A percentile compares a stretch with the other conserved stretches of the same genome.
These are phyloP conservation scores for Vitis hybrid DNA, from an alignment of 177 flowering plant genomes.

Conservation along the genomic window DNA sequence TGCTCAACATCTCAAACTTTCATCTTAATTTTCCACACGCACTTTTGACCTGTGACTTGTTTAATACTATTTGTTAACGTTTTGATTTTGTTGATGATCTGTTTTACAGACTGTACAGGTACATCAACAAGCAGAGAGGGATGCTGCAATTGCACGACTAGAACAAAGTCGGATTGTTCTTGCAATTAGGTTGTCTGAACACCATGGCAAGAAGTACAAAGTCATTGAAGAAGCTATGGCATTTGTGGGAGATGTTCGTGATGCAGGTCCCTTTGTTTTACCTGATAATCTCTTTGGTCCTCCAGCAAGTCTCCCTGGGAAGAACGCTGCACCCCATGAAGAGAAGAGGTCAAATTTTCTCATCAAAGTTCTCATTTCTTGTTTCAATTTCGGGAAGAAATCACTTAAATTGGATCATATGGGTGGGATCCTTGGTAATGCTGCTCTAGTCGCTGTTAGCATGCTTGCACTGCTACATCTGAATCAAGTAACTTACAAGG, in stretches of 20 bases:
- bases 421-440: constrained; percentile 78
- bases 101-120: constrained; percentile 65
- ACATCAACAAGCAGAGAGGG: constrained; percentile 89
- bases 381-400: constrained; percentile 51
- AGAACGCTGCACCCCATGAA: constrained; percentile 23
- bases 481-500: constrained; percentile 47
- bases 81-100: background rate
- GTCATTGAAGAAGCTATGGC: constrained; percentile 90
- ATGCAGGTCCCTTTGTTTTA: constrained; percentile 45
- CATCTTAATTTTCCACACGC: no score
- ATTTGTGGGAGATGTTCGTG: constrained; percentile 77
- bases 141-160: constrained; percentile 87
- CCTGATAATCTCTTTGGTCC: constrained; percentile 53
- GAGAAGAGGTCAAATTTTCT: constrained; percentile 47
- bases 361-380: constrained; percentile 49
- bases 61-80: no score
- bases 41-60: no score
- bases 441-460: constrained; percentile 77
- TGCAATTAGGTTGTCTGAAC: constrained; percentile 86
- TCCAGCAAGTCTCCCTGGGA: constrained; percentile 33
- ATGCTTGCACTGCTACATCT: constrained; percentile 79
- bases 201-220: constrained; percentile 82
- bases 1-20: no score
- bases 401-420: constrained; percentile 55
- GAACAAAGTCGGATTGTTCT: constrained; percentile 90